Conservation (phyloP, 768 basidiomycete species). For the Suillus clintonianus region DNA sequence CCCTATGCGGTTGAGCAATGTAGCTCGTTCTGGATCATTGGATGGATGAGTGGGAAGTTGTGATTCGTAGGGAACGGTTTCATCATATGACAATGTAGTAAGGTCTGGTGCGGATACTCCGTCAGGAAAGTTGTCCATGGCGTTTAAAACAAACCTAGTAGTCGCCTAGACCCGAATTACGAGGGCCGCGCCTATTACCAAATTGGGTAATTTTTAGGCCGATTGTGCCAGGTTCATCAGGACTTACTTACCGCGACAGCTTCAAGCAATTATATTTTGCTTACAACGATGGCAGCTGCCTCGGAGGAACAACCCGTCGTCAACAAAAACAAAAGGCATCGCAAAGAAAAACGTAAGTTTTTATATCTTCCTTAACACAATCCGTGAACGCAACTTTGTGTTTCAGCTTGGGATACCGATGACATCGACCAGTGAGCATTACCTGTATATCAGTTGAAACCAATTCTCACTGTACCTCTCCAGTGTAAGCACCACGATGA, state of each 20-base stretch:
- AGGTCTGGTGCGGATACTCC: conserved; percentile 32
- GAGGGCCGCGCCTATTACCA: background rate
- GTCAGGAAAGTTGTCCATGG: conserved; percentile 54
- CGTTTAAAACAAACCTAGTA: background rate
- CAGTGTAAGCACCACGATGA: conserved; percentile 43
- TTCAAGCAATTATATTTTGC: background rate
- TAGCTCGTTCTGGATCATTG: conserved; percentile 17
- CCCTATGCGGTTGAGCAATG: conserved; percentile 69
- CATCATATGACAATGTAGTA: conserved; percentile 52
- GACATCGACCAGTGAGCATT: conserved; percentile 95
- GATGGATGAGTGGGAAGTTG: conserved; percentile 46
- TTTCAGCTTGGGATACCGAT: conserved; percentile 95
- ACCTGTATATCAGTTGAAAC: conserved; percentile 5
- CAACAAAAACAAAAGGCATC: conserved; percentile 86
- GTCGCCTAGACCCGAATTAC: background rate
- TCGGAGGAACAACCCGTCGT: conserved; percentile 42
- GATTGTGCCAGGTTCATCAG: too few species aligned
- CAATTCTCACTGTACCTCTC: conserved; percentile 6
- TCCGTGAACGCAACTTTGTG: conserved; percentile 12
- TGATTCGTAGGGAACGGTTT: conserved; percentile 56
- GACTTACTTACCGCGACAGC: background rate
- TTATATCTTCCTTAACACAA: background rate
- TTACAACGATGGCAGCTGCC: conserved; percentile 21
- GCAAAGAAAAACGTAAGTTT: conserved; percentile 92
- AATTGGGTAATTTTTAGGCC: background rate